phyloP scores from a whole-genome alignment of 2,329 filamentous ascomycete species.

The Fusarium chlamydosporum region DNA sequence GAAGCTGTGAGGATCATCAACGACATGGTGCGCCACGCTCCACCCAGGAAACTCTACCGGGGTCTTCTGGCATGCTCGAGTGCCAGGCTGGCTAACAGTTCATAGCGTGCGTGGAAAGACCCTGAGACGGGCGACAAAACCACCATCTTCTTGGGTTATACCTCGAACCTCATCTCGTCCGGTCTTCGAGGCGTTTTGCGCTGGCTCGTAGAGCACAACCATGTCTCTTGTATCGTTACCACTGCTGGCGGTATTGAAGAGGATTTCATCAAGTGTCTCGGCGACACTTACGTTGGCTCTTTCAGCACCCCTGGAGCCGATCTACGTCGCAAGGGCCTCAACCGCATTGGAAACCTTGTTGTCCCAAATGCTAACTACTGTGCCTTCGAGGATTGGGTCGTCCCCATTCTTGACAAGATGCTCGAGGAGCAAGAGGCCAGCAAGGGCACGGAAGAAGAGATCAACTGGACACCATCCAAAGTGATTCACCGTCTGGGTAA shows the following conservation, averaged over 20 bases:
- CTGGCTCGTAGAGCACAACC: slow-evolving; percentile 92
- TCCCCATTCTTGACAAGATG: slow-evolving; percentile 96
- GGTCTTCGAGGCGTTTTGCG: slow-evolving; percentile 91
- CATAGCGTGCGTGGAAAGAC: slow-evolving; percentile 81
- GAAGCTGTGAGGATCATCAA: slow-evolving; percentile 95
- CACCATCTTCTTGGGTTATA: slow-evolving; percentile 97
- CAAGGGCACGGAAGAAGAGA: slow-evolving; percentile 75
- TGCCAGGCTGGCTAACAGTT: slow-evolving; percentile 18
- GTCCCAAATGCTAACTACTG: slow-evolving; percentile 98
- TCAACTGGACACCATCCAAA: slow-evolving; percentile 94
- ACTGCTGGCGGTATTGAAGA: slow-evolving; percentile 97
- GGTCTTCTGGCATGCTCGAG: not conserved
- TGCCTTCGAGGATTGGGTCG: slow-evolving; percentile 96
- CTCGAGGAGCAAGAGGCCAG: slow-evolving; percentile 91
- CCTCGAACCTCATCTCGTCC: slow-evolving; percentile 96
- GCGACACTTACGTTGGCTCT: slow-evolving; percentile 90
- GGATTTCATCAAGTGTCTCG: slow-evolving; percentile 98
- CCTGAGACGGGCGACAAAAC: slow-evolving; percentile 83
- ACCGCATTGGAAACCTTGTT: slow-evolving; percentile 94
- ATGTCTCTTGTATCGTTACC: slow-evolving; percentile 93
- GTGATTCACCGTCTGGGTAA: slow-evolving; percentile 90
- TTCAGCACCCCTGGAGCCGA: slow-evolving; percentile 83
- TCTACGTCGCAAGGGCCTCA: slow-evolving; percentile 87
- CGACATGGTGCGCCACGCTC: slow-evolving; percentile 79
- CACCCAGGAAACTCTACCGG: not conserved